These are phyloP conservation scores for Fonsecaea pugnacius DNA, from an alignment of 2,329 filamentous ascomycete genomes.

Conservation along the genomic window DNA sequence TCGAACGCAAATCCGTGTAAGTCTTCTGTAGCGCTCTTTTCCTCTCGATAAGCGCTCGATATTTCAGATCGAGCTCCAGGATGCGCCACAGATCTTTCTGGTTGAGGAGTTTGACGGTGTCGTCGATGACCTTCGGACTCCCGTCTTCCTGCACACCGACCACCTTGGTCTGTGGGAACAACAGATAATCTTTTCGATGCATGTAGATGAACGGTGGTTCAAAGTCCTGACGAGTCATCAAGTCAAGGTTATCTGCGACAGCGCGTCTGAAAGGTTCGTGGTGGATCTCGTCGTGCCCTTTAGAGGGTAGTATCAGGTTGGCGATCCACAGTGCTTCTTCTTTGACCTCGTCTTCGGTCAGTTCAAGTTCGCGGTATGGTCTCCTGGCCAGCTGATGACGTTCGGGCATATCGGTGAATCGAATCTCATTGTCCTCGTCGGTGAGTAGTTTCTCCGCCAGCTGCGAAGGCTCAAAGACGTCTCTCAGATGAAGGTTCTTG, in stretches of 20 bases:
- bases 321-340: slow-evolving; percentile 94
- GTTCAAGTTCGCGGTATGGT: slow-evolving; percentile 79
- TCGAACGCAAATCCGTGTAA: slow-evolving; percentile 71
- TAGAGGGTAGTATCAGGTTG: slow-evolving; percentile 85
- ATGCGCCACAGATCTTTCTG: slow-evolving; percentile 96
- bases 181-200: slow-evolving; percentile 95
- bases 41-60: slow-evolving; percentile 89
- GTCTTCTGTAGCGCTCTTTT: slow-evolving; percentile 80
- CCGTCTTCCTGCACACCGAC: slow-evolving; percentile 70
- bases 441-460: slow-evolving; percentile 92
- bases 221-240: slow-evolving; percentile 90
- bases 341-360: slow-evolving; percentile 81
- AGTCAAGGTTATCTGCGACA: slow-evolving; percentile 89
- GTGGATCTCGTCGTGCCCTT: slow-evolving; percentile 72
- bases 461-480: slow-evolving; percentile 97
- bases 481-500: slow-evolving; percentile 87
- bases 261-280: slow-evolving; percentile 83
- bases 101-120: slow-evolving; percentile 83
- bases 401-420: slow-evolving; percentile 86
- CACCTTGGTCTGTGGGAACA: slow-evolving; percentile 77
- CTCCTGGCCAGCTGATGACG: slow-evolving; percentile 91
- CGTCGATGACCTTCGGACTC: slow-evolving; percentile 69
- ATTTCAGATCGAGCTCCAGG: slow-evolving; percentile 92
- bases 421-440: slow-evolving; percentile 90
- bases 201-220: slow-evolving; percentile 98